A percentile compares a stretch with the other conserved stretches of the same genome.
These are phyloP conservation scores for Solidago caesia DNA, from an alignment of 129 eudicot species.

Conservation along the genomic window DNA sequence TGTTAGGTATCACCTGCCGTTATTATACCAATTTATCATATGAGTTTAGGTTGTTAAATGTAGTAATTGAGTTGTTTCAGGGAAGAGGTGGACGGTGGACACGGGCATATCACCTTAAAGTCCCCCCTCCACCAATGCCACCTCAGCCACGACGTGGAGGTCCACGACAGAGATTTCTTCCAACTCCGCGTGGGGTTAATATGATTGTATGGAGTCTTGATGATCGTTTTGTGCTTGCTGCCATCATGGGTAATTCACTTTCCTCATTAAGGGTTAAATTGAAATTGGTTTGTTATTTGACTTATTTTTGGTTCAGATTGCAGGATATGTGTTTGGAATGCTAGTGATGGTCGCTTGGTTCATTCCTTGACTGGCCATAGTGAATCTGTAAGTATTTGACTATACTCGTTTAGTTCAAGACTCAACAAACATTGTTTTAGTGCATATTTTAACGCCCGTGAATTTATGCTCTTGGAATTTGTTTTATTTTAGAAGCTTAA, in stretches of 20 bases:
- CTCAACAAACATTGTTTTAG: not conserved
- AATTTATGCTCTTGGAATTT: not conserved
- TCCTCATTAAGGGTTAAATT: slow-evolving; percentile 2
- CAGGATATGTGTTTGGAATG: slow-evolving; percentile 99
- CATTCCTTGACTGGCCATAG: slow-evolving; percentile 97
- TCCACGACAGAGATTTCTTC: slow-evolving; percentile 97
- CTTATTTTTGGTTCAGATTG: slow-evolving; percentile 58
- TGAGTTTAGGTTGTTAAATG: not conserved
- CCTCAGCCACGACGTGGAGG: slow-evolving; percentile 99
- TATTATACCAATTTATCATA: no score
- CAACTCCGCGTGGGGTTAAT: slow-evolving; percentile 99
- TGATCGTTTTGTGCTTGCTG: slow-evolving; percentile 98
- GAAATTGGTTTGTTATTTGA: slow-evolving; percentile 8
- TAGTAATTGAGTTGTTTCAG: slow-evolving; percentile 34
- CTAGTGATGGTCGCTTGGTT: slow-evolving; percentile 98
- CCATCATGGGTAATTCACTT: slow-evolving; percentile 85
- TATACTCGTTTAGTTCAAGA: not conserved
- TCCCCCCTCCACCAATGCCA: slow-evolving; percentile 99
- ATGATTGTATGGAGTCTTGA: slow-evolving; percentile 99
- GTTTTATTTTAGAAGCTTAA: not conserved
- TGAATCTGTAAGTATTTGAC: slow-evolving; percentile 68
- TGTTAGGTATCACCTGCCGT: no score
- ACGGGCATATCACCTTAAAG: slow-evolving; percentile 93
- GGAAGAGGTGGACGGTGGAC: slow-evolving; percentile 91
- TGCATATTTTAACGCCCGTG: slow-evolving; percentile 2